These are phyloP conservation scores for Citrullus mucosospermus DNA, from an alignment of 306 rosid genomes.

Conservation along the genomic window DNA sequence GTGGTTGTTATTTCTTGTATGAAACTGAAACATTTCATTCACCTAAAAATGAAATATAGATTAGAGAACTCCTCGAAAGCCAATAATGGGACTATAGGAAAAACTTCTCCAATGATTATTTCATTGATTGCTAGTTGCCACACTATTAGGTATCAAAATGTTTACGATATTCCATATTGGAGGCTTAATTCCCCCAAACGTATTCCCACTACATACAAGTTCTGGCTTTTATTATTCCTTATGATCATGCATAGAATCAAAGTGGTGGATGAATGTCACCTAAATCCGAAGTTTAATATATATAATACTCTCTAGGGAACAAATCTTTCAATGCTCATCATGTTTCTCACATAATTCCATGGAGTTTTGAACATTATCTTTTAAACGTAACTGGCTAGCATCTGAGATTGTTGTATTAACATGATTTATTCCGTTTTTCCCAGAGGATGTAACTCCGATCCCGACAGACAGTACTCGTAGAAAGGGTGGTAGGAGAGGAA, in stretches of 20 bases:
- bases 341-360: neutral
- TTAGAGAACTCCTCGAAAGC: neutral
- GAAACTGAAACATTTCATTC: neutral
- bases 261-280: no score
- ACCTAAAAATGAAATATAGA: neutral
- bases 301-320: neutral
- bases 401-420: neutral
- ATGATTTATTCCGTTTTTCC: neutral
- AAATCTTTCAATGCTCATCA: neutral
- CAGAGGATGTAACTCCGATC: constrained; percentile 49
- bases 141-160: no score
- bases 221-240: no score
- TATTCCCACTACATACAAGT: no score
- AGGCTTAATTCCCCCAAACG: no score
- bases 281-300: no score
- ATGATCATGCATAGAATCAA: no score
- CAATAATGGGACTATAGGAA: neutral
- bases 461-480: constrained; percentile 41
- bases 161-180: no score
- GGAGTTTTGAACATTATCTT: neutral
- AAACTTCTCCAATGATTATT: neutral
- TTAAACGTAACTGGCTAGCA: neutral
- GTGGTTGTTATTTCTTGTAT: neutral
- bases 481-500: constrained; percentile 46
- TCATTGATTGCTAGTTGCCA: neutral